Conservation (phyloP, 2,329 filamentous ascomycete genomes). For the Monosporascus sp. region DNA sequence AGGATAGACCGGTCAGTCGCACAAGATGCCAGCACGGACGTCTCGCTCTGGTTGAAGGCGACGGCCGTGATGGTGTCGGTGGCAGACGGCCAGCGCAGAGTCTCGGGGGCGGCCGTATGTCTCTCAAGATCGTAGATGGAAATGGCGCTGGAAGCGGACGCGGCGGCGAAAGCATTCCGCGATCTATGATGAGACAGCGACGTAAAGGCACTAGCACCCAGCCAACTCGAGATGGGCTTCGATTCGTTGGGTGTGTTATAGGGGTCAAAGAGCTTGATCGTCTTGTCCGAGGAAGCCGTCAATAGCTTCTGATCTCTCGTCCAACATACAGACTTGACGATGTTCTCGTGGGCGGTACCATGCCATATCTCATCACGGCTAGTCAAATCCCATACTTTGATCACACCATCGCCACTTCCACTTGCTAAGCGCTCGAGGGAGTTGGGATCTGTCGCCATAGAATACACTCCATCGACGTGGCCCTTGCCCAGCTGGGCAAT, state of each 20-base stretch:
- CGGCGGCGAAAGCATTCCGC: conserved; percentile 71
- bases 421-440: conserved; percentile 71
- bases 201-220: conserved; percentile 78
- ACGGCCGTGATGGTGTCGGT: conserved; percentile 87
- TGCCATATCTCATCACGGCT: conserved; percentile 68
- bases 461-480: conserved; percentile 87
- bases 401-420: conserved; percentile 83
- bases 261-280: conserved; percentile 87
- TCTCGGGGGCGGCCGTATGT: conserved; percentile 74
- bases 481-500: conserved; percentile 81
- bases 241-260: conserved; percentile 66
- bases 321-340: conserved; percentile 89
- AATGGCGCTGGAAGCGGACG: conserved; percentile 64
- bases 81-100: conserved; percentile 79
- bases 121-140: conserved; percentile 85
- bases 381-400: conserved; percentile 87
- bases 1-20: conserved; percentile 82
- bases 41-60: conserved; percentile 90
- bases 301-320: conserved; percentile 79
- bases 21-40: conserved; percentile 79
- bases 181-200: conserved; percentile 77
- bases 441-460: conserved; percentile 72
- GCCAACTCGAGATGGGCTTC: conserved; percentile 76
- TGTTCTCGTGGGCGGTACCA: conserved; percentile 80
- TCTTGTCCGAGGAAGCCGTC: conserved; percentile 79